Base-by-base conservation (phyloP, 148 eudicot species). In the Rhododendron williamsianum region DNA sequence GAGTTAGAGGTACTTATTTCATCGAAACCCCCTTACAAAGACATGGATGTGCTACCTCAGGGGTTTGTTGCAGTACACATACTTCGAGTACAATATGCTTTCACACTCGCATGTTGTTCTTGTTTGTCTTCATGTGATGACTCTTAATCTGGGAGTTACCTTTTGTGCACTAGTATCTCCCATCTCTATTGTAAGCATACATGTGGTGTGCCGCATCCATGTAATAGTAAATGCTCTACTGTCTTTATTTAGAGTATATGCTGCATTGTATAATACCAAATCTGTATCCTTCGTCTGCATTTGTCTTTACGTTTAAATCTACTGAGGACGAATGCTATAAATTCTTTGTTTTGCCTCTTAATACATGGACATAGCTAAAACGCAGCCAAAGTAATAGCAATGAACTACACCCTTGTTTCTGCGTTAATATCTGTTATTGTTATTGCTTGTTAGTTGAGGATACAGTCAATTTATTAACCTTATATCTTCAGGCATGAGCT, bases 401-500 rank as follows among this genome's bases (percentile, higher is more conserved):
- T 36, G 33, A 48, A 80, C 15, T 49, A 80, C 15, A 9, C 11
- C 60, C 80, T 36, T 83, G 2, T 48, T 72, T 82, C 52, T 60
- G 19, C 7, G 7, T 83, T 49, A 13, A 27, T 73, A 35, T 73
- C 25, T 15, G 77, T 65, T 18, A 46, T 83, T 72, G 36, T 41
- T 76, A n/a, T 76, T 35, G 38, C 78, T 43, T 36, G 48, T 83
- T 72, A 46, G 43, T 72, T 27, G 78, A 49, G 16, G 4, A 79
- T 76, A 67, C 13, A 12, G 69, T 84, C 4, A 36, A 84, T 54
- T 6, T 35, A 54, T 51, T 35, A 4, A 19, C 72, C 45, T 4
- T 46, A 11, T n/a, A 58, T 60, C 78, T 73, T 78, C 87, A 95
- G 98, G 91, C 98, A 93, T 72, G 98, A 94, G 65, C 90, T 95